Evolutionary conservation across 106 monocot genomes (phyloP).

Genomic region (Gastrodia elata): DNA sequence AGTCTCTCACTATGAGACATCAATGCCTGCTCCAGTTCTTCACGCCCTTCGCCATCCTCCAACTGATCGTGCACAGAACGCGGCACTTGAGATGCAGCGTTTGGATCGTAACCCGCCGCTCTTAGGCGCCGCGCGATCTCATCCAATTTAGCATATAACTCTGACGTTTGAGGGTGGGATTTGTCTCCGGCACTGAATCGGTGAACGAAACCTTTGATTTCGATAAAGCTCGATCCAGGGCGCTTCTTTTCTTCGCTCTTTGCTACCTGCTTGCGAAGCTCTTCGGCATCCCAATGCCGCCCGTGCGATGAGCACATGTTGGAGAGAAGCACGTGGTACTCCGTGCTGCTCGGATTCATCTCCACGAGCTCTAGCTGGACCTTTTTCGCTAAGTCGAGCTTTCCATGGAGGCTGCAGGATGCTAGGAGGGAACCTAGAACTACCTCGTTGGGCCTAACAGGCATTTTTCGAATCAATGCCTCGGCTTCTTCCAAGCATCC

Average conservation of each 20-base stretch:
- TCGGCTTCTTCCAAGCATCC: constrained; percentile 57
- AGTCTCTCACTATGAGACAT: constrained; percentile 53
- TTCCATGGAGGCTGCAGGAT: constrained; percentile 42
- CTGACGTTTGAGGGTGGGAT: constrained; percentile 34
- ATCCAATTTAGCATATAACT: constrained; percentile 36
- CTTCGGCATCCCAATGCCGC: constrained; percentile 26
- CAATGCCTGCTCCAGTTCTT: constrained; percentile 45
- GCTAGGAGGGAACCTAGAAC: constrained; percentile 67
- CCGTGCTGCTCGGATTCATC: constrained; percentile 28
- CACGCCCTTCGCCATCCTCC: constrained; percentile 16
- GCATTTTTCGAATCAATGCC: constrained; percentile 40
- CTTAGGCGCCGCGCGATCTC: constrained; percentile 35
- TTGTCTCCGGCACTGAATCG: constrained; percentile 47
- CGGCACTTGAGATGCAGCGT: constrained; percentile 13
- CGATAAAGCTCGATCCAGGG: constrained; percentile 58
- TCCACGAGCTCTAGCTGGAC: constrained; percentile 33
- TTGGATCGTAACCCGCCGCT: constrained; percentile 25
- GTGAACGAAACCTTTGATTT: constrained; percentile 40
- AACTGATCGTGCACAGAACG: constrained; percentile 17
- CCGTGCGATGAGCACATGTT: constrained; percentile 31
- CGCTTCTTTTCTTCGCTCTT: constrained; percentile 22
- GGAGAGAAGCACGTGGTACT: constrained; percentile 45
- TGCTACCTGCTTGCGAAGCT: constrained; percentile 23
- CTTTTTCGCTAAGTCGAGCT: constrained; percentile 24
- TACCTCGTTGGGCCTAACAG: constrained; percentile 49